Percentiles rank a stretch among this genome's conserved stretches.
Evolutionary conservation across 192 early-diverging fungal species (phyloP).

Genomic region (Backusella luteola): DNA sequence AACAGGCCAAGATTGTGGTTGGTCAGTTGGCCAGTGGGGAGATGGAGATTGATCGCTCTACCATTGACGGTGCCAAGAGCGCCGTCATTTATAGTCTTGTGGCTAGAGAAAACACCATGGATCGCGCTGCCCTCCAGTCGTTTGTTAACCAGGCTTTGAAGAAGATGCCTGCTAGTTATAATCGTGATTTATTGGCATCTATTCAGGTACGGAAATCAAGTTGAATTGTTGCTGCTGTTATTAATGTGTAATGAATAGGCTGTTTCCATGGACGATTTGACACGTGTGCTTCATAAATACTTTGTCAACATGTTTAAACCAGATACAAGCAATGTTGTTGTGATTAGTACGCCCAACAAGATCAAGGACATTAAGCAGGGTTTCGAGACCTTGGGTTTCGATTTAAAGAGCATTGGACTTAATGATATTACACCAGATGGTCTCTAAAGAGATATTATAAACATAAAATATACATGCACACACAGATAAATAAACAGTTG

Average conservation of each 20-base stretch:
- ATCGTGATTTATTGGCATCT: constrained; percentile 47
- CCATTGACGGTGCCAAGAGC: constrained; percentile 57
- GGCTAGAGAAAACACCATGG: constrained; percentile 39
- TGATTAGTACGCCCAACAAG: constrained; percentile 49
- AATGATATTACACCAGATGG: constrained; percentile 39
- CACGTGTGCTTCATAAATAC: constrained; percentile 49
- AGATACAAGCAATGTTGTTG: constrained; percentile 48
- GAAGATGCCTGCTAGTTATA: constrained; percentile 46
- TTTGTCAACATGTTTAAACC: constrained; percentile 49
- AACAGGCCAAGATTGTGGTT: constrained; percentile 49
- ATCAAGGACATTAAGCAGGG: constrained; percentile 50
- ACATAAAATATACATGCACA: neutral
- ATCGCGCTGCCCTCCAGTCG: constrained; percentile 42
- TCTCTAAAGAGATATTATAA: neutral
- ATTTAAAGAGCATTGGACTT: constrained; percentile 43
- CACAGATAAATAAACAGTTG: neutral
- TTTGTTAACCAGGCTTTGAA: constrained; percentile 52
- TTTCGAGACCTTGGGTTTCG: constrained; percentile 46
- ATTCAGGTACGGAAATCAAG: constrained; percentile 37
- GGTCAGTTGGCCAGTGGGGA: constrained; percentile 45
- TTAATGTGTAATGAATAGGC: constrained; percentile 12
- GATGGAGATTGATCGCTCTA: constrained; percentile 44
- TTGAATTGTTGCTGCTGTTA: neutral
- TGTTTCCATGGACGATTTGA: constrained; percentile 45
- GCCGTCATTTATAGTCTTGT: constrained; percentile 55